A percentile compares a stretch with the other conserved stretches of the same genome.
phyloP scores from a whole-genome alignment of 1,284 basidiomycete genomes.

The Leccinum solheimii region DNA sequence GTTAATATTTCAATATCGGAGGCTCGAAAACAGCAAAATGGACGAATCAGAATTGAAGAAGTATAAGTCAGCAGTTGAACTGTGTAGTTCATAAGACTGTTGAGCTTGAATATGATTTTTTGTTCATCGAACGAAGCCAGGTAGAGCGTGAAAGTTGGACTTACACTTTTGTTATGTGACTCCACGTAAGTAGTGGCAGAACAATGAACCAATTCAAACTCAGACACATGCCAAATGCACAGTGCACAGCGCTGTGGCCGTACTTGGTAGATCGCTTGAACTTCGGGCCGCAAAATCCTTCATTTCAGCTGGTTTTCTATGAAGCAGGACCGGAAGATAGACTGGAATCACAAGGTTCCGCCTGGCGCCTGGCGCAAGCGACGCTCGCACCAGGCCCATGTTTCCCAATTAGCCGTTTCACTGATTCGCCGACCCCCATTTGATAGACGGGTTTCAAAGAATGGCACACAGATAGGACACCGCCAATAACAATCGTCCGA shows the following conservation, averaged over 20 bases:
- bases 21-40: background rate
- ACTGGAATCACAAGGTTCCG: background rate
- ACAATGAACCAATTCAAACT: too few relatives aligned
- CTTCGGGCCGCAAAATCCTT: background rate
- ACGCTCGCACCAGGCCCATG: background rate
- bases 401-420: background rate
- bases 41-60: conserved; percentile 64
- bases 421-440: background rate
- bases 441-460: too few relatives aligned
- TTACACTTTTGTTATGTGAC: too few relatives aligned
- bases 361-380: background rate
- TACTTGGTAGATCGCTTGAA: background rate
- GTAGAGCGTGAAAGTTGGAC: too few relatives aligned
- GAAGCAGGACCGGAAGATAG: background rate
- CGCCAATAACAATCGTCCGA: background rate
- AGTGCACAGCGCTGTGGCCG: too few relatives aligned
- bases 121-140: conserved; percentile 46
- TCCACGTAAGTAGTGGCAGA: too few relatives aligned
- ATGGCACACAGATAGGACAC: background rate
- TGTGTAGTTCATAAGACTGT: conserved; percentile 57
- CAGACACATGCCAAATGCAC: too few relatives aligned
- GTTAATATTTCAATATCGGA: background rate
- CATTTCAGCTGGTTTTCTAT: background rate
- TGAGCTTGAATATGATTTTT: conserved; percentile 70
- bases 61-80: conserved; percentile 53